Evolutionary conservation across 2,329 filamentous ascomycete species (phyloP), one percentile per base, ranked within the genome.

Genomic region (Apiospora pterosperma): DNA sequence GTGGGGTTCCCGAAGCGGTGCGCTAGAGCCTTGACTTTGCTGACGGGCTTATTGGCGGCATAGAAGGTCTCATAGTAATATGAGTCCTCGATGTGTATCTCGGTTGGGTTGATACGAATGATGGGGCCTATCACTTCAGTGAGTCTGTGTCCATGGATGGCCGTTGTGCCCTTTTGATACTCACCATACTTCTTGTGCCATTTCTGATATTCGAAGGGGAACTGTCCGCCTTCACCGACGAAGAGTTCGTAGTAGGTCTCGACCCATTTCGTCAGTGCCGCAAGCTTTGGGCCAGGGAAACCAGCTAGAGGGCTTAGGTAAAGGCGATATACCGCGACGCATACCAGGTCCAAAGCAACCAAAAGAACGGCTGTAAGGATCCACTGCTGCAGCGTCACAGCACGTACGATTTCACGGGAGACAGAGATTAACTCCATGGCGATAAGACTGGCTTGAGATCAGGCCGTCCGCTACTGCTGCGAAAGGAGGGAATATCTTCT

Each of bases 61-160:
- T 62, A 66, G 28, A 66, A 59, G 42, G 52, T 36, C 12, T 66
- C 64, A 5, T 59, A 38, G 59, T 64, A 66, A n/a, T 25, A 25
- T 1, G 62, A 41, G 52, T 66, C 64, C 16, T 63, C 59, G 48
- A 62, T 61, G 39, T 66, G 64, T 16, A 63, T 59, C 52, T 63
- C 64, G 23, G 59, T 25, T 8, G 64, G 64, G 38, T 62, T 66
- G 64, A 66, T 64, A 23, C 64, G 62, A 23, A 66, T 59, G 36
- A 66, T 59, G 19, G 64, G 64, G 4, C 64, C 64, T 66, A 19
- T n/a, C n/a, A n/a, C n/a, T n/a, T n/a, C n/a, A n/a, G n/a, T n/a
- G n/a, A n/a, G n/a, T n/a, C n/a, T n/a, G n/a, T n/a, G n/a, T n/a
- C n/a, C n/a, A n/a, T n/a, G n/a, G n/a, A n/a, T n/a, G n/a, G n/a